These are phyloP conservation scores for Gossypium aridum DNA, from an alignment of 441 rosid genomes.

Conservation along the genomic window DNA sequence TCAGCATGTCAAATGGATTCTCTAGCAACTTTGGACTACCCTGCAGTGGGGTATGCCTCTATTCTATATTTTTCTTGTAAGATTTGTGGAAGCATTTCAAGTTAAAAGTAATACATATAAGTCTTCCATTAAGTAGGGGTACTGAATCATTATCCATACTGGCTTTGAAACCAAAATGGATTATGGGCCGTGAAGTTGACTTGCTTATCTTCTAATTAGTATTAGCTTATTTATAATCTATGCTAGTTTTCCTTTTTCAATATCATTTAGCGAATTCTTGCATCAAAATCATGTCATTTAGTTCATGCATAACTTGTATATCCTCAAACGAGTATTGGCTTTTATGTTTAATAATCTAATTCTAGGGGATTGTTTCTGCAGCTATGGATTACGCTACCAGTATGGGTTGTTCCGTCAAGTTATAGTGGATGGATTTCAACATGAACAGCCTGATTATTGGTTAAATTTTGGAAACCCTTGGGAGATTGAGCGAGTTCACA, in stretches of 20 bases:
- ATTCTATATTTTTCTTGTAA: neutral
- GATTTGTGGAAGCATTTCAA: neutral
- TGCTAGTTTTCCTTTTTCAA: neutral
- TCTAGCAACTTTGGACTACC: slow-evolving; percentile 57
- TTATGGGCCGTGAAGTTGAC: neutral
- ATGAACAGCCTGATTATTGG: slow-evolving; percentile 56
- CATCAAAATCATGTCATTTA: neutral
- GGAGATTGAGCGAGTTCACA: slow-evolving; percentile 55
- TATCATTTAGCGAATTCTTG: neutral
- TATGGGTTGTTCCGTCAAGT: slow-evolving; percentile 56
- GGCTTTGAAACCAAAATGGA: neutral
- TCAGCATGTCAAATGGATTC: slow-evolving; percentile 64
- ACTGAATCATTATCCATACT: neutral
- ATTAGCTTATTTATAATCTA: neutral
- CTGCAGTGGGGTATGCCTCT: slow-evolving; percentile 51
- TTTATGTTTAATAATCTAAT: neutral
- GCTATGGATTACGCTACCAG: slow-evolving; percentile 52
- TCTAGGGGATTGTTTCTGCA: slow-evolving; percentile 14
- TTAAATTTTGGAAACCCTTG: slow-evolving; percentile 58
- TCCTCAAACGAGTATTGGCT: neutral
- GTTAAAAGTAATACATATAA: neutral
- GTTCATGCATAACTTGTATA: neutral
- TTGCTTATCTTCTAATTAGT: neutral
- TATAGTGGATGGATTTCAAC: slow-evolving; percentile 48
- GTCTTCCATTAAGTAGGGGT: neutral